These are phyloP conservation scores for Epichloe festucae DNA, from an alignment of 2,329 filamentous ascomycete species.

Conservation along the genomic window DNA sequence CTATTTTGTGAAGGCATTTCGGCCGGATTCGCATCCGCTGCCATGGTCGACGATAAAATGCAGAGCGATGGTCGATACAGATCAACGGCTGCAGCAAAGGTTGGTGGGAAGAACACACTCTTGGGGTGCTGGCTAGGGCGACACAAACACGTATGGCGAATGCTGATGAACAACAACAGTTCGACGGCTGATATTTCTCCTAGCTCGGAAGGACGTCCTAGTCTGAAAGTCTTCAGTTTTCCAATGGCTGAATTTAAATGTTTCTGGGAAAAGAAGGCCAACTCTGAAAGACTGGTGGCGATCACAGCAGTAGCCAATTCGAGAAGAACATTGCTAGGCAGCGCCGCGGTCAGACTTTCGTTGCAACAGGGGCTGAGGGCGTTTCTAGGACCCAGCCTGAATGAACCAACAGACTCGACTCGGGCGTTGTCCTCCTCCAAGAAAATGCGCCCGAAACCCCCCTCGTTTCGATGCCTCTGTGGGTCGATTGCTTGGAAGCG, in stretches of 20 bases:
- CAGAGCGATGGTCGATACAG: neutral
- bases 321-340: neutral
- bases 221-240: neutral
- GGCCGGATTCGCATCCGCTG: constrained; percentile 11
- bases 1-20: constrained; percentile 12
- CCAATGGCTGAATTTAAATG: too few relatives aligned
- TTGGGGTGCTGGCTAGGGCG: too few relatives aligned
- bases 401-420: neutral
- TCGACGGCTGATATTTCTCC: too few relatives aligned
- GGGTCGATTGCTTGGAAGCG: constrained; percentile 18
- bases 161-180: neutral
- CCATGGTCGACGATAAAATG: neutral
- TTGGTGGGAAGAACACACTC: neutral
- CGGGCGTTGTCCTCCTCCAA: constrained; percentile 4
- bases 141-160: neutral
- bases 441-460: neutral
- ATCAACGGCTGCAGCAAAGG: neutral
- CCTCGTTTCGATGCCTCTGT: constrained; percentile 13
- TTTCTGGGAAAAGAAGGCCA: neutral
- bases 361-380: neutral
- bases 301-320: neutral
- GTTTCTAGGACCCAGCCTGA: neutral
- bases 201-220: too few relatives aligned
- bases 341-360: neutral
- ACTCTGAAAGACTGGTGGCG: neutral